A percentile compares a stretch with the other conserved stretches of the same genome.
Evolutionary conservation across 768 basidiomycete species (phyloP).

Genomic region (Amanita exitialis): DNA sequence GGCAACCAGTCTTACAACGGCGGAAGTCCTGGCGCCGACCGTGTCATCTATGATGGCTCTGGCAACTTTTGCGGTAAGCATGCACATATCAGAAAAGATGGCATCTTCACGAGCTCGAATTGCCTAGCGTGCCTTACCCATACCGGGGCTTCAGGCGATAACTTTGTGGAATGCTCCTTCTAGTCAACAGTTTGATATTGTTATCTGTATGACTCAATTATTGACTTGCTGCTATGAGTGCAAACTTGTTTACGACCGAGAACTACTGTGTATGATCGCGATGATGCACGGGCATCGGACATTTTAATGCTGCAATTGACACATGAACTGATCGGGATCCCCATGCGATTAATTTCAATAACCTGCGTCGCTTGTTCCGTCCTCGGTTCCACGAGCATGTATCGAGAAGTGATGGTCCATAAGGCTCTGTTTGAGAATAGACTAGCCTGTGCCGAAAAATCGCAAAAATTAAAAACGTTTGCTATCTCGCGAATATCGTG

Average conservation of each 20-base stretch:
- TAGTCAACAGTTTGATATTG: slow-evolving; percentile 7
- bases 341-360: slow-evolving; percentile 98
- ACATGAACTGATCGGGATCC: slow-evolving; percentile 99
- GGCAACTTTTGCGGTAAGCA: slow-evolving; percentile 17
- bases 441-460: neutral
- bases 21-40: slow-evolving; percentile 19
- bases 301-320: slow-evolving; percentile 44
- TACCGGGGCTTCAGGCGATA: slow-evolving; percentile 16
- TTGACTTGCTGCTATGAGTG: too few species aligned
- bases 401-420: slow-evolving; percentile 99
- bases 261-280: neutral
- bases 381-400: slow-evolving; percentile 93
- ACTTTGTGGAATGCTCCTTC: slow-evolving; percentile 17
- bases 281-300: neutral
- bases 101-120: neutral
- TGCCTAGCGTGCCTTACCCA: slow-evolving; percentile 19
- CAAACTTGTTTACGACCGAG: neutral
- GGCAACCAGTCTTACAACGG: slow-evolving; percentile 13
- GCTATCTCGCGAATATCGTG: too few species aligned
- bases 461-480: slow-evolving; percentile 4
- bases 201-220: neutral
- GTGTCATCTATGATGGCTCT: slow-evolving; percentile 18
- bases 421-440: slow-evolving; percentile 72
- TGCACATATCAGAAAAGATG: neutral
- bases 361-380: slow-evolving; percentile 81